Evolutionary conservation across 345 rosid genomes (phyloP), one percentile per base, ranked within the genome.

Genomic region (Lepidium africanum): DNA sequence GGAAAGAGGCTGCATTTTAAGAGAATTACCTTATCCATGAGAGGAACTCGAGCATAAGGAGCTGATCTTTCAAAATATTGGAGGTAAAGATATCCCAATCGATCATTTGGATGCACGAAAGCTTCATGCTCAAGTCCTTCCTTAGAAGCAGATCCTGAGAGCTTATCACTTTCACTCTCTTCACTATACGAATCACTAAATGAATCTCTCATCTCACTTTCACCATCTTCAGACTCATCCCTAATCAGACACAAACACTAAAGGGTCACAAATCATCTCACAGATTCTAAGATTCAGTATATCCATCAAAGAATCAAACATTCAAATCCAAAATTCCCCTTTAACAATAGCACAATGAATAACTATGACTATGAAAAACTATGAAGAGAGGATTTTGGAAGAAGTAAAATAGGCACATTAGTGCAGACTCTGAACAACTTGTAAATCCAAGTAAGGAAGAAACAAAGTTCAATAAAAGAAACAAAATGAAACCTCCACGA

Each of bases 11-110:
- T 33, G 5, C 66, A 32, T 36, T 53, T 30, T 25, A 3, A 25
- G 38, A n/a, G n/a, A n/a, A n/a, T 77, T 76, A 95, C 99, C 99
- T 95, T 91, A 72, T 95, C 99, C 97, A 85, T 88, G 76, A 95
- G 89, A 72, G 99, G 99, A 74, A 95, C 96, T 71, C 99, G 81
- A 67, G 86, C 86, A 72, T 85, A 89, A 55, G 99, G 99, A 76
- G 99, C 80, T 43, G 90, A 86, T 83, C 86, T 88, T 81, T 95
- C 99, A 52, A 89, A 91, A 77, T 87, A 76, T 80, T 89, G 92
- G 15, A 83, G 74, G 46, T 91, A 88, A 25, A 86, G 89, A 72
- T 82, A 72, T 12, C 99, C 99, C 74, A 95, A 71, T 27, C 92
- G 79, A 65, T 89, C 88, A 75, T 86, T 89, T 0, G 80, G 83